Conservation (phyloP, 176 grass and related monocot genomes). For the Saccharum spontaneum region DNA sequence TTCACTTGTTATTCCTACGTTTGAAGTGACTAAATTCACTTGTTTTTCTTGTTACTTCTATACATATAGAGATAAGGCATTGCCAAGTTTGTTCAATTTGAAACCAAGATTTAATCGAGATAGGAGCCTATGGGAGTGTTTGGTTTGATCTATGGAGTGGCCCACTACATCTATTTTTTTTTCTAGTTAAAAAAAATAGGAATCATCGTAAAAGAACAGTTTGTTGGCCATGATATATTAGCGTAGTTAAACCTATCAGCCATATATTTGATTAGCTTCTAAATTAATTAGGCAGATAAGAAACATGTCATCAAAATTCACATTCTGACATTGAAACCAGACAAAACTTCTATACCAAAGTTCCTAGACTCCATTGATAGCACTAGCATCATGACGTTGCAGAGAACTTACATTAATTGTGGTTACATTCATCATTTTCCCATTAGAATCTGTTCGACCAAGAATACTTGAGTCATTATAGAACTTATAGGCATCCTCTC, state of each 20-base stretch:
- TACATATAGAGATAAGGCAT: background rate
- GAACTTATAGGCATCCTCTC: slow-evolving; percentile 64
- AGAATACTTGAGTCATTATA: slow-evolving; percentile 76
- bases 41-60: background rate
- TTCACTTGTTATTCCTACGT: background rate
- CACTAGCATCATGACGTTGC: background rate
- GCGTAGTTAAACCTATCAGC: background rate
- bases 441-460: slow-evolving; percentile 68
- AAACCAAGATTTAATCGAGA: background rate
- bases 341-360: background rate
- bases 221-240: background rate
- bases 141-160: background rate
- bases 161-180: background rate
- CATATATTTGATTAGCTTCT: background rate
- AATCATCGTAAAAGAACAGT: background rate
- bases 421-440: slow-evolving; percentile 59
- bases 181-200: background rate
- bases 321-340: background rate
- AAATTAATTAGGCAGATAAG: background rate
- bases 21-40: background rate
- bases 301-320: background rate
- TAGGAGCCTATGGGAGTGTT: background rate
- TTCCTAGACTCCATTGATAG: background rate
- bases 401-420: slow-evolving; percentile 57
- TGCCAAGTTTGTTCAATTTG: background rate